Conservation (phyloP, 176 grass and related monocot genomes). For the Rhipidocladum racemiflorum region DNA sequence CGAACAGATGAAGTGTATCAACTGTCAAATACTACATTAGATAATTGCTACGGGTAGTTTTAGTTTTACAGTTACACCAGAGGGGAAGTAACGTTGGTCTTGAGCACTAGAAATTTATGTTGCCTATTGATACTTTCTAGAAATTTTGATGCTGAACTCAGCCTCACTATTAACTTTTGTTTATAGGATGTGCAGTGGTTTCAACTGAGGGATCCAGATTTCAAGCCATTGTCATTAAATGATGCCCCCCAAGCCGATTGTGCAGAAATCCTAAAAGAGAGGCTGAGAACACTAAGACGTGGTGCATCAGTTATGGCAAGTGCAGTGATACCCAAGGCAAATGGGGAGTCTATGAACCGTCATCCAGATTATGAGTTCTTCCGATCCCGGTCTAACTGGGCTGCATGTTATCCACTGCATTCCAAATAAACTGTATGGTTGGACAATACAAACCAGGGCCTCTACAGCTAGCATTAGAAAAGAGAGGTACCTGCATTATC, state of each 20-base stretch:
- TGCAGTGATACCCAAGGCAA: slow-evolving; percentile 17
- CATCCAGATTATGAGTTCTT: slow-evolving; percentile 53
- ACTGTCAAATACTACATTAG: not conserved
- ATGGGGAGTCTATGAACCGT: slow-evolving; percentile 6
- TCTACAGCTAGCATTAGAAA: not conserved
- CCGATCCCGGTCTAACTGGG: slow-evolving; percentile 1
- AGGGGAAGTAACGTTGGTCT: not conserved
- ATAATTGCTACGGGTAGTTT: not conserved
- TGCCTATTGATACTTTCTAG: not conserved
- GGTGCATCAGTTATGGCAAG: slow-evolving; percentile 36
- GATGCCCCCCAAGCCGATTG: not conserved
- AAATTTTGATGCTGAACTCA: not conserved
- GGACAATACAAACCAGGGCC: not conserved
- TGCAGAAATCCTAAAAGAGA: slow-evolving; percentile 36
- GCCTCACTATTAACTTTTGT: not conserved
- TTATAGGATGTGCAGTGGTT: slow-evolving; percentile 49
- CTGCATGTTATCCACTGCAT: not conserved
- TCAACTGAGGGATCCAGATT: not conserved
- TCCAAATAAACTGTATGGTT: not conserved
- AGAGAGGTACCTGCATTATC: not conserved
- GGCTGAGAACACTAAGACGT: slow-evolving; percentile 29
- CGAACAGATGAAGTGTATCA: not conserved
- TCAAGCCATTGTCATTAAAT: not conserved
- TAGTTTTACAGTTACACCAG: not conserved
- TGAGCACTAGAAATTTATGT: not conserved